These are phyloP conservation scores for Nemania sp. DNA, from an alignment of 2,329 filamentous ascomycete species.

Conservation along the genomic window DNA sequence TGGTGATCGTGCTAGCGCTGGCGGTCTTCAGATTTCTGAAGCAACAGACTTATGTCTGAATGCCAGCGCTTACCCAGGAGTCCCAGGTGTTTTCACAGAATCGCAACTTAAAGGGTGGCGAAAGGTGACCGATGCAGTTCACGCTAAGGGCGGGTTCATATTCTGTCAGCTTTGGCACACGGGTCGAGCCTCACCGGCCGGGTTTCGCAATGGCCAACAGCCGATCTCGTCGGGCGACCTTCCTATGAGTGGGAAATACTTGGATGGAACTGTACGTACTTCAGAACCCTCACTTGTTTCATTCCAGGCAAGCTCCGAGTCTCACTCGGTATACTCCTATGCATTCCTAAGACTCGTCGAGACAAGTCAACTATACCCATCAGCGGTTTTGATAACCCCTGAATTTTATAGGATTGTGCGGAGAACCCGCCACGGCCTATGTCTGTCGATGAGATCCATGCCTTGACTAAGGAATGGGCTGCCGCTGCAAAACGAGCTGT, in stretches of 20 bases:
- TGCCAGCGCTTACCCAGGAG: conserved; percentile 52
- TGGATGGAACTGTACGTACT: conserved; percentile 33
- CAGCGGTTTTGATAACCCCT: neutral
- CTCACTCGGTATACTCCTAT: neutral
- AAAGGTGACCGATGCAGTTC: conserved; percentile 60
- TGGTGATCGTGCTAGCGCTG: conserved; percentile 30
- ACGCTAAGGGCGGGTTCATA: conserved; percentile 61
- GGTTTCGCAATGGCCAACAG: conserved; percentile 27
- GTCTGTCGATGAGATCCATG: conserved; percentile 67
- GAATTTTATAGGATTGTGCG: conserved; percentile 25
- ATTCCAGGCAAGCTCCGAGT: neutral
- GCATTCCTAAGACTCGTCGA: neutral
- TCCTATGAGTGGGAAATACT: conserved; percentile 41
- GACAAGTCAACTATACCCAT: neutral
- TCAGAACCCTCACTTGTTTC: too few relatives aligned
- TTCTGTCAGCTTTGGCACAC: conserved; percentile 64
- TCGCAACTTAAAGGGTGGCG: conserved; percentile 61
- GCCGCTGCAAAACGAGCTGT: conserved; percentile 59
- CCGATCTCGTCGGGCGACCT: conserved; percentile 35
- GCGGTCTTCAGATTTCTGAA: conserved; percentile 57
- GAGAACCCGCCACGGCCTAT: conserved; percentile 59
- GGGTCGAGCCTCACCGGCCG: conserved; percentile 53
- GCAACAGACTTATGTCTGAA: conserved; percentile 55
- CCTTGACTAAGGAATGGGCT: conserved; percentile 64
- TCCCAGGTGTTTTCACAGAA: conserved; percentile 58